phyloP scores from a whole-genome alignment of 2,329 filamentous ascomycete genomes.

The Diaporthe ilicicola region DNA sequence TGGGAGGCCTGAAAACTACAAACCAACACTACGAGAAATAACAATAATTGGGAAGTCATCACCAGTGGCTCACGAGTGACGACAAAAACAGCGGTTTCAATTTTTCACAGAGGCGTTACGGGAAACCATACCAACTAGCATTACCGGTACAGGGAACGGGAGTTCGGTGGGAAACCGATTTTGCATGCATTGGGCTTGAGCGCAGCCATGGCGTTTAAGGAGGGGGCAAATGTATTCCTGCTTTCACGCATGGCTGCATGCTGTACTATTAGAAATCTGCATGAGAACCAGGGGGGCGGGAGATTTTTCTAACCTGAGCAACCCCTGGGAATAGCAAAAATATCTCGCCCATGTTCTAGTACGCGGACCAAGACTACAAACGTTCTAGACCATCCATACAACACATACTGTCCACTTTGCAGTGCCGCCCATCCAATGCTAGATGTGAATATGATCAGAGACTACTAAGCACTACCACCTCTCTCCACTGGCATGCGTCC shows the following conservation, averaged over 20 bases:
- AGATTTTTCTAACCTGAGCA: neutral
- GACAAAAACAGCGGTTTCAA: neutral
- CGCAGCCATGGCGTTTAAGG: slow-evolving; percentile 11
- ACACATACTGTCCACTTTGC: neutral
- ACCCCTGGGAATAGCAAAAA: neutral
- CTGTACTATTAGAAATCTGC: slow-evolving; percentile 12
- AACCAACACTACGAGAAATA: neutral
- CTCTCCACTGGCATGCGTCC: neutral
- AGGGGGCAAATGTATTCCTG: neutral
- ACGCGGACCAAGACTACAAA: slow-evolving; percentile 12
- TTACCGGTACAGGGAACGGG: neutral
- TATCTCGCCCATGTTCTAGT: neutral
- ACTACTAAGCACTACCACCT: neutral
- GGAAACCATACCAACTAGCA: neutral
- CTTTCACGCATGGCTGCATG: slow-evolving; percentile 20
- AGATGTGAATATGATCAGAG: neutral
- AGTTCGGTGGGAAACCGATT: neutral
- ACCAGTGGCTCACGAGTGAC: neutral
- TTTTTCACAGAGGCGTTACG: slow-evolving; percentile 4
- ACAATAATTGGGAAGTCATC: neutral
- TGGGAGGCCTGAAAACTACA: slow-evolving; percentile 22
- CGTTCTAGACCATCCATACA: slow-evolving; percentile 7
- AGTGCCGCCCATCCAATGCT: neutral
- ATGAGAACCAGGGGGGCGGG: slow-evolving; percentile 1
- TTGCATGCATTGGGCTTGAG: slow-evolving; percentile 18